Percentiles rank a stretch among this genome's conserved stretches.
Conservation (phyloP, 129 eudicot species). For the Rutidosis leptorrhynchoides region DNA sequence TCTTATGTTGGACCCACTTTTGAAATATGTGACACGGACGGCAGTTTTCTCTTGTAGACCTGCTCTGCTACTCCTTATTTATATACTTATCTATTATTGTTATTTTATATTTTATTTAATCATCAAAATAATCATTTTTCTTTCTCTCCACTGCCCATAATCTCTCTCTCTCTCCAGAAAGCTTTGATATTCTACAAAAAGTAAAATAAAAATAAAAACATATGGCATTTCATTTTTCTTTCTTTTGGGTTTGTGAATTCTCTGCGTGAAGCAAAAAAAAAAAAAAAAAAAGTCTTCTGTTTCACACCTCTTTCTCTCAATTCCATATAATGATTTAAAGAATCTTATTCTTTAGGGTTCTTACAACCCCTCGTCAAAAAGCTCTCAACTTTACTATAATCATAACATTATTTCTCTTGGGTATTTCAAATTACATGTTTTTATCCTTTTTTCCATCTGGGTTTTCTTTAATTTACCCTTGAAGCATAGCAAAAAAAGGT, state of each 20-base stretch:
- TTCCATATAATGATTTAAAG: conserved; percentile 41
- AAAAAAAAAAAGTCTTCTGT: conserved; percentile 75
- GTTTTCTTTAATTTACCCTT: conserved; percentile 2
- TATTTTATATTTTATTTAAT: too few species aligned
- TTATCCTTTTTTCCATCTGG: conserved; percentile 30
- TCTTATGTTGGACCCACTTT: neutral
- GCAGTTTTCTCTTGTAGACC: neutral
- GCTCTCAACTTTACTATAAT: conserved; percentile 27
- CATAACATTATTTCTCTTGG: neutral
- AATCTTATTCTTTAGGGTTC: conserved; percentile 31
- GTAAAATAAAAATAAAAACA: neutral
- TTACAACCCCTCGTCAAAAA: conserved; percentile 24
- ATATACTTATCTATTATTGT: too few species aligned
- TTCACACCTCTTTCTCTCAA: conserved; percentile 76
- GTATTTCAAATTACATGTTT: conserved; percentile 16
- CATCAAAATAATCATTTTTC: neutral
- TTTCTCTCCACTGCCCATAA: neutral
- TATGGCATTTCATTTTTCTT: neutral
- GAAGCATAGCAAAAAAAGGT: neutral
- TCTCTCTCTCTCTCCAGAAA: neutral
- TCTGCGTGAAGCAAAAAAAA: conserved; percentile 38
- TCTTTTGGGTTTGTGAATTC: neutral
- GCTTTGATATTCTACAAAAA: too few species aligned
- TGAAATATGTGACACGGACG: neutral
- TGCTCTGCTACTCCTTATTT: neutral